Percentiles rank a stretch among this genome's conserved stretches.
Conservation (phyloP, 129 eudicot genomes). For the Ambrosia artemisiifolia region DNA sequence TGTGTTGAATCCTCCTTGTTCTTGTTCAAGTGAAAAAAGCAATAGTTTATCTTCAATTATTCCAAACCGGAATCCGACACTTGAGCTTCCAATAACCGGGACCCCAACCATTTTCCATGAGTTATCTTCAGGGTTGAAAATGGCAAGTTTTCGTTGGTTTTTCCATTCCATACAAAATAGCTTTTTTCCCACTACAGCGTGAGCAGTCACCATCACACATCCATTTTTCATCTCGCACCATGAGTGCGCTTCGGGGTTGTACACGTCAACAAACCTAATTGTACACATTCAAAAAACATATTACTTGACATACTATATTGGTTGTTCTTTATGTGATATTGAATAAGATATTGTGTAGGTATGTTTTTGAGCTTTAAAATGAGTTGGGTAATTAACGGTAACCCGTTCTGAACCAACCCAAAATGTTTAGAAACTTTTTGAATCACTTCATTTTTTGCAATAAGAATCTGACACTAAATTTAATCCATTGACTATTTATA, state of each 20-base stretch:
- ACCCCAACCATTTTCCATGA: conserved; percentile 80
- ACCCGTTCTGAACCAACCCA: not conserved
- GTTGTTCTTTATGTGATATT: no score
- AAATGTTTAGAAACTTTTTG: not conserved
- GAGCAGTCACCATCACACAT: conserved; percentile 97
- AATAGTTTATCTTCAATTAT: conserved; percentile 73
- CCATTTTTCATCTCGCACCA: conserved; percentile 96
- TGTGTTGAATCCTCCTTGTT: conserved; percentile 51
- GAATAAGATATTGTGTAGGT: no score
- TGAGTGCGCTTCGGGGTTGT: conserved; percentile 55
- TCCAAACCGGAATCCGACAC: conserved; percentile 77
- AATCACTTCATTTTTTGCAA: not conserved
- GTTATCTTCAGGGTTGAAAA: conserved; percentile 60
- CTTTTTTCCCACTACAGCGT: conserved; percentile 77
- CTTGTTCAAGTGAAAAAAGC: conserved; percentile 56
- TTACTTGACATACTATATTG: not conserved
- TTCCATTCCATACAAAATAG: conserved; percentile 98
- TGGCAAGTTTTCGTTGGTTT: conserved; percentile 66
- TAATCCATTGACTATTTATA: not conserved
- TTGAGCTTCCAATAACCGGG: conserved; percentile 83
- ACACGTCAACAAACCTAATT: conserved; percentile 64
- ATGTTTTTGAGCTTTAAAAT: no score
- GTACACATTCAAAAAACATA: not conserved
- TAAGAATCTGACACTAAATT: not conserved
- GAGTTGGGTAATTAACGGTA: no score